Percentiles rank a stretch among this genome's conserved stretches.
Evolutionary conservation across 108 stramenopile species (phyloP).

Genomic region (Epipyxis sp.): DNA sequence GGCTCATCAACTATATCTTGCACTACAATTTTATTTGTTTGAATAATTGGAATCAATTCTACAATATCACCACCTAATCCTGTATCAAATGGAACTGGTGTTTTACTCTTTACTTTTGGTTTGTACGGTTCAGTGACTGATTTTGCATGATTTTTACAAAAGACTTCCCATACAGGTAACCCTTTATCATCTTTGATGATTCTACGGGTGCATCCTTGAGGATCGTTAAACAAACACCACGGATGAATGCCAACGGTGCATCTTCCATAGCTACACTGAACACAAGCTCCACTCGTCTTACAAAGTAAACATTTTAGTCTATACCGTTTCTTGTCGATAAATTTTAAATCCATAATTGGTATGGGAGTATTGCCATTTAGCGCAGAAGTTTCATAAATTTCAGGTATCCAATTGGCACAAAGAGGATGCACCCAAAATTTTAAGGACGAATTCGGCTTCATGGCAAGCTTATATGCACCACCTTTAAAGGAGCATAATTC

Average conservation of each 20-base stretch:
- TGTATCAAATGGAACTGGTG: no score
- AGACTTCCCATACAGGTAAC: constrained; percentile 24
- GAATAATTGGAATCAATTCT: neutral
- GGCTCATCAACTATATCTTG: neutral
- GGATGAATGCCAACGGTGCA: constrained; percentile 27
- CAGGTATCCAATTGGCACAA: constrained; percentile 36
- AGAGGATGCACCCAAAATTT: constrained; percentile 26
- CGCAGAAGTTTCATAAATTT: constrained; percentile 1
- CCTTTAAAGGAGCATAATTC: constrained; percentile 32
- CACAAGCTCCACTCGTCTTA: constrained; percentile 30
- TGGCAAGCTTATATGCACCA: constrained; percentile 37
- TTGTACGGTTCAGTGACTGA: constrained; percentile 13
- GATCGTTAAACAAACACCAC: constrained; percentile 19
- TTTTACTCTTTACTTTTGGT: neutral
- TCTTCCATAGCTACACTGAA: constrained; percentile 34
- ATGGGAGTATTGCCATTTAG: constrained; percentile 13
- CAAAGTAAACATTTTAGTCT: constrained; percentile 23
- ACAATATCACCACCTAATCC: neutral
- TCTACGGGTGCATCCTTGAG: constrained; percentile 8
- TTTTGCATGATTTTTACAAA: constrained; percentile 11
- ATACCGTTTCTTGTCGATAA: constrained; percentile 23
- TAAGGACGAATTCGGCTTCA: neutral
- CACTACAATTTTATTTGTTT: no score
- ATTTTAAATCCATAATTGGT: neutral
- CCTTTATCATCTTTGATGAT: constrained; percentile 5